Percentiles rank a stretch among this genome's conserved stretches.
Evolutionary conservation across 768 basidiomycete species (phyloP).

Genomic region (Russula abietina): DNA sequence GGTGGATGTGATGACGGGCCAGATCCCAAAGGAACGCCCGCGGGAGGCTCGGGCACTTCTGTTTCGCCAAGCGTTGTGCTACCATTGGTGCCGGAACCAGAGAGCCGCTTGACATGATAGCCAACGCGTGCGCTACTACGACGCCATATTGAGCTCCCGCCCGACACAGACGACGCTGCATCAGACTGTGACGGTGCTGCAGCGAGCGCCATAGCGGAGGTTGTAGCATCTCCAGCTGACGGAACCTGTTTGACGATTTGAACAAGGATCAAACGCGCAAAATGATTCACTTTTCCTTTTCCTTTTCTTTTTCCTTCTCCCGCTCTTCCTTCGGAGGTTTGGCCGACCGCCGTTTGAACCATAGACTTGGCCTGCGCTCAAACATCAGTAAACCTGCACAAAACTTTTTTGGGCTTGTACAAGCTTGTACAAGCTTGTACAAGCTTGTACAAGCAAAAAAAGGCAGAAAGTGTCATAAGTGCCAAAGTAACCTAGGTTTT

Average conservation of each 20-base stretch:
- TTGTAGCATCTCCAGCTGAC: neutral
- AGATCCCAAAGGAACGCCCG: neutral
- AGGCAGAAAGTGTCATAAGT: too few species aligned
- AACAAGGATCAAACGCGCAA: too few species aligned
- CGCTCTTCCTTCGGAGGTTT: conserved; percentile 18
- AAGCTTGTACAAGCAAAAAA: too few species aligned
- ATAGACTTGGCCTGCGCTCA: conserved; percentile 40
- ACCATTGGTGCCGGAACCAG: conserved; percentile 15
- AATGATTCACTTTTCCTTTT: conserved; percentile 6
- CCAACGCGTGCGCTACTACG: conserved; percentile 17
- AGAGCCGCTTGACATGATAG: conserved; percentile 11
- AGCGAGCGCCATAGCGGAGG: conserved; percentile 13
- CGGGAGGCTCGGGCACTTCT: neutral
- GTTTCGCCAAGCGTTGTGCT: conserved; percentile 6
- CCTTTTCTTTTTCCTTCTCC: conserved; percentile 21
- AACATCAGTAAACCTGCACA: too few species aligned
- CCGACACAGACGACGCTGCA: conserved; percentile 16
- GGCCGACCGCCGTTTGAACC: conserved; percentile 54
- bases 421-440: too few species aligned
- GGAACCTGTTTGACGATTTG: too few species aligned
- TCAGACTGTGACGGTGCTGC: conserved; percentile 19
- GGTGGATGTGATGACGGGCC: neutral
- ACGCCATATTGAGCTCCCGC: conserved; percentile 19
- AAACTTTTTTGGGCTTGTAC: too few species aligned
- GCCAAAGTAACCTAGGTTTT: too few species aligned